Conservation (phyloP, 768 basidiomycete genomes). For the Tylopilus sp. region DNA sequence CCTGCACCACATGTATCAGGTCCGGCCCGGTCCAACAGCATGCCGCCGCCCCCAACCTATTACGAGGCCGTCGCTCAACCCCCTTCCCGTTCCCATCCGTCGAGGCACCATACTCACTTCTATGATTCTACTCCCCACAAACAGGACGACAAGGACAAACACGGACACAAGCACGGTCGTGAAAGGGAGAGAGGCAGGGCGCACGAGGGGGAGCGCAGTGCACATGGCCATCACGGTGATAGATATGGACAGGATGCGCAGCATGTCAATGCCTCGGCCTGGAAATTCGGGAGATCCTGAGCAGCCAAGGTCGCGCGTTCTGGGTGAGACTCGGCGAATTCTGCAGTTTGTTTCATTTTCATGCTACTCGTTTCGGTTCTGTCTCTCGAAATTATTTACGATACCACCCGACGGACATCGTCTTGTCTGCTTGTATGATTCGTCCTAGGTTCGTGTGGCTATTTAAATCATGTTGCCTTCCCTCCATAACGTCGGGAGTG, state of each 20-base stretch:
- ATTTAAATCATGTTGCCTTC: background rate
- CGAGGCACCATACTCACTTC: constrained; percentile 16
- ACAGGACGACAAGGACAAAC: constrained; percentile 12
- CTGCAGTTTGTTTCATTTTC: background rate
- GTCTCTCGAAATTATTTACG: background rate
- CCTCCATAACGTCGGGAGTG: background rate
- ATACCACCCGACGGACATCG: constrained; percentile 5
- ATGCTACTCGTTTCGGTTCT: background rate
- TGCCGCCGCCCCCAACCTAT: constrained; percentile 20
- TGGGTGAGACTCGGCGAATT: background rate
- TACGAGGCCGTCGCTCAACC: constrained; percentile 13
- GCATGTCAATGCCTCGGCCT: constrained; percentile 5
- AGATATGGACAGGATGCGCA: constrained; percentile 3
- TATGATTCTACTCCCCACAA: constrained; percentile 8
- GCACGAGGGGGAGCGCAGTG: background rate
- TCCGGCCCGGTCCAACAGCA: background rate
- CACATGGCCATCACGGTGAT: constrained; percentile 4
- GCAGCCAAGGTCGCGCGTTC: background rate
- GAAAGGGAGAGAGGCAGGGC: constrained; percentile 8
- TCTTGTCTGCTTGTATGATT: background rate
- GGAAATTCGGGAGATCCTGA: constrained; percentile 17
- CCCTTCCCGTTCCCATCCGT: constrained; percentile 15
- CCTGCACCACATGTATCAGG: background rate
- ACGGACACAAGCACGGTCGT: constrained; percentile 8
- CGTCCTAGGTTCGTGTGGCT: background rate